Evolutionary conservation across 2,329 filamentous ascomycete species (phyloP).

Genomic region (Daldinia eschscholtzii): DNA sequence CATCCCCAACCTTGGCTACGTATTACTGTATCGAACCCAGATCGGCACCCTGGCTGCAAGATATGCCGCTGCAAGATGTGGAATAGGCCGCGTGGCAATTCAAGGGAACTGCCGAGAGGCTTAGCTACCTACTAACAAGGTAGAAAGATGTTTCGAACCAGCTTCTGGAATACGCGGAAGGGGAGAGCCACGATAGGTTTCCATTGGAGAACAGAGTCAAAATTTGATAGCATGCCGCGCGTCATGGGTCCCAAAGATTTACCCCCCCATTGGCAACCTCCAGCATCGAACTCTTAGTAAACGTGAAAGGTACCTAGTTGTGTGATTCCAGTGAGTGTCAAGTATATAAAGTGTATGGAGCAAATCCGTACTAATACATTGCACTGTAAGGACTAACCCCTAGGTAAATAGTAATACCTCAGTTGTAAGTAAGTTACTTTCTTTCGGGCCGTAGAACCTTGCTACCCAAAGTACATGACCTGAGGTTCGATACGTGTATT

Average conservation of each 20-base stretch:
- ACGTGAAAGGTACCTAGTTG: constrained; percentile 14
- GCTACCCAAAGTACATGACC: not conserved
- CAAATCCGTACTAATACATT: constrained; percentile 5
- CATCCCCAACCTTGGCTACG: constrained; percentile 38
- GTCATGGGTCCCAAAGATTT: constrained; percentile 20
- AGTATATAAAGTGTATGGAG: constrained; percentile 24
- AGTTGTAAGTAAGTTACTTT: not conserved
- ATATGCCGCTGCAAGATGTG: constrained; percentile 23
- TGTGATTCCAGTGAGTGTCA: constrained; percentile 9
- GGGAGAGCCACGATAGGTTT: constrained; percentile 24
- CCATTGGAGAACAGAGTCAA: constrained; percentile 21
- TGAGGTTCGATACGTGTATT: not conserved
- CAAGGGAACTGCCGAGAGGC: constrained; percentile 19
- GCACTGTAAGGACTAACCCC: not conserved
- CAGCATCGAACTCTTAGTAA: constrained; percentile 26
- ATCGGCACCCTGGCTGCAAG: constrained; percentile 21
- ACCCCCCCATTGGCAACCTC: constrained; percentile 33
- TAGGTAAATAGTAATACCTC: not conserved
- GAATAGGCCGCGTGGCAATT: constrained; percentile 29
- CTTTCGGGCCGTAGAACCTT: not conserved
- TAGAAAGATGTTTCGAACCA: constrained; percentile 18
- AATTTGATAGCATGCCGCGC: constrained; percentile 25
- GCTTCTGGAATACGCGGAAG: constrained; percentile 24
- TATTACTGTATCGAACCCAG: constrained; percentile 43
- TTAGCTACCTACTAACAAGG: constrained; percentile 22